Evolutionary conservation across 2,329 filamentous ascomycete genomes (phyloP).

Genomic region (Cryphonectria naterciae): DNA sequence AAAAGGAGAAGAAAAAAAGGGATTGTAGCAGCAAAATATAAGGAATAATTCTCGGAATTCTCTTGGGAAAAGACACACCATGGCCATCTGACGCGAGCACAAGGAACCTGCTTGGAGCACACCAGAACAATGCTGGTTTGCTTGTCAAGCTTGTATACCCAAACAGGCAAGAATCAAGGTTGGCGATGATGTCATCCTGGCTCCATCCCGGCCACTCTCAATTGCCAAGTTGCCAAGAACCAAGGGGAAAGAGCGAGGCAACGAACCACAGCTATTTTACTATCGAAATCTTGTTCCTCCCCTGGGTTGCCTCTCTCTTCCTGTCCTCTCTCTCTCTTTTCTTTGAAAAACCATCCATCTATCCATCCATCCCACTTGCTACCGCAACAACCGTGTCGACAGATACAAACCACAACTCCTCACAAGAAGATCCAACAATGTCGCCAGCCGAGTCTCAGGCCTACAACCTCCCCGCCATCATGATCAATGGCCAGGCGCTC

Average conservation of each 20-base stretch:
- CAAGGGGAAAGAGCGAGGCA: not conserved
- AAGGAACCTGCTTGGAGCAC: no score
- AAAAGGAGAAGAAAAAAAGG: not conserved
- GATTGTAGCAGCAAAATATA: not conserved
- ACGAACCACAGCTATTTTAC: not conserved
- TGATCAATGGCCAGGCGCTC: constrained; percentile 24
- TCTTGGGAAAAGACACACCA: no score
- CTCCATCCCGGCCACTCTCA: not conserved
- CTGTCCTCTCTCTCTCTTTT: not conserved
- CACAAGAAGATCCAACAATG: constrained; percentile 18
- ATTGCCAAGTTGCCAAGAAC: constrained; percentile 4
- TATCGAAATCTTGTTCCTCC: not conserved
- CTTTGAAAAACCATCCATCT: not conserved
- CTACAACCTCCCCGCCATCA: constrained; percentile 17
- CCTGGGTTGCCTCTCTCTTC: not conserved
- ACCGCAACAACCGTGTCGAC: not conserved
- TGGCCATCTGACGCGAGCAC: no score
- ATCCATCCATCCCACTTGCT: not conserved
- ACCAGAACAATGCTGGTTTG: no score
- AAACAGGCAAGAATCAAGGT: not conserved
- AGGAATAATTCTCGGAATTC: no score
- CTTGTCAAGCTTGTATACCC: not conserved
- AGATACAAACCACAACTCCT: no score
- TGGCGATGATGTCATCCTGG: constrained; percentile 13
- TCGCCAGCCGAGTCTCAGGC: constrained; percentile 20